phyloP scores from a whole-genome alignment of 208 protist genomes.

The Leishmania major region DNA sequence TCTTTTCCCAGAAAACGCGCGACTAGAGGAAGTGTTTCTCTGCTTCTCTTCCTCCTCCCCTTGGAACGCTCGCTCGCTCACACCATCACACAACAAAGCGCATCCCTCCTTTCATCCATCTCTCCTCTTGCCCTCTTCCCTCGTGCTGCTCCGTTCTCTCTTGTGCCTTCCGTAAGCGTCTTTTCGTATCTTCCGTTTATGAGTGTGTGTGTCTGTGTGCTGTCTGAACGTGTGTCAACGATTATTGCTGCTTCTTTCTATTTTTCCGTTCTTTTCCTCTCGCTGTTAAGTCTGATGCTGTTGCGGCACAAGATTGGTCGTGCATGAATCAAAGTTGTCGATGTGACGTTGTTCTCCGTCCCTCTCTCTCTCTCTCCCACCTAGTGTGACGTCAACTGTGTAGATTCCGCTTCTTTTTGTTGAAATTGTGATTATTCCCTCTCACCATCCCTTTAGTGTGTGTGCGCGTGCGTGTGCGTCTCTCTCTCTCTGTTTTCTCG shows the following conservation, averaged over 20 bases:
- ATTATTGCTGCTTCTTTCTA: neutral
- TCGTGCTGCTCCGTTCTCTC: neutral
- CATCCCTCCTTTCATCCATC: neutral
- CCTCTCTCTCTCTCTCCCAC: neutral
- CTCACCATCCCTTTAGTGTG: neutral
- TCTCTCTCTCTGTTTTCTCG: constrained; percentile 8
- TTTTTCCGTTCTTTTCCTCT: neutral
- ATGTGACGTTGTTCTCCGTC: neutral
- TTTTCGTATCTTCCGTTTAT: neutral
- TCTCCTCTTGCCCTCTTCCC: neutral
- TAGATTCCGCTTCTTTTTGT: neutral
- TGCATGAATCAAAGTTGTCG: neutral
- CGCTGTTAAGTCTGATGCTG: neutral
- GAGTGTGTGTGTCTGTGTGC: neutral
- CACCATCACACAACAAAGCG: neutral
- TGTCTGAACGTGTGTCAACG: neutral
- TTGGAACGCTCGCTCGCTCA: neutral
- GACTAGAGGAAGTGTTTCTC: neutral
- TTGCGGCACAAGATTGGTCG: neutral
- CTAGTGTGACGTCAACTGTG: neutral
- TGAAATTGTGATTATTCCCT: neutral
- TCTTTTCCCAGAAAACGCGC: neutral
- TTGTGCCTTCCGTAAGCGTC: neutral
- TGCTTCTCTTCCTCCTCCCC: neutral
- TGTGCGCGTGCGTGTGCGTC: neutral